Evolutionary conservation across 2,329 filamentous ascomycete genomes (phyloP).

Genomic region (Neonectria sp.): DNA sequence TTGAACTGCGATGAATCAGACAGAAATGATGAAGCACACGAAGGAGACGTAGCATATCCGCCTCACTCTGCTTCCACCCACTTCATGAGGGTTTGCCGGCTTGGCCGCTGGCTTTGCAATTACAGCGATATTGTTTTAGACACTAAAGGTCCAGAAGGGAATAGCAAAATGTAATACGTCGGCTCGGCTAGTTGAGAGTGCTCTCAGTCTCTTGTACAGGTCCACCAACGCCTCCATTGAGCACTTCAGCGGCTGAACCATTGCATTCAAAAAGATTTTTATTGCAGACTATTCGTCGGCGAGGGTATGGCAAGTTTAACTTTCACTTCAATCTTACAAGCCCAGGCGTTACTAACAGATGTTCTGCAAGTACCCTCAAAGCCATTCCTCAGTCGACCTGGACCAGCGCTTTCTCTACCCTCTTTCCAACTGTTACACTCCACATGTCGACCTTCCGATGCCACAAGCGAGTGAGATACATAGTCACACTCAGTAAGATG

Average conservation of each 20-base stretch:
- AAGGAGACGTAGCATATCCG: no score
- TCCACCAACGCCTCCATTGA: not conserved
- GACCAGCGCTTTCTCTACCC: conserved; percentile 48
- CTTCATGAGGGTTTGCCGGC: no score
- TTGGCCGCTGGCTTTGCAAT: no score
- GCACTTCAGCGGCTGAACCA: not conserved
- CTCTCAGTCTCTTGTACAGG: not conserved
- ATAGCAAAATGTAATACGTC: not conserved
- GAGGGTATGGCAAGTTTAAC: not conserved
- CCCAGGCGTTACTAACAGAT: not conserved
- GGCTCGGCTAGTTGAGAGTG: not conserved
- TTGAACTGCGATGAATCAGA: no score
- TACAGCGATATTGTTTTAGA: no score
- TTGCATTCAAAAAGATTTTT: not conserved
- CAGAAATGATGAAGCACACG: no score
- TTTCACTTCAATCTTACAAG: not conserved
- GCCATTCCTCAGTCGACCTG: conserved; percentile 30
- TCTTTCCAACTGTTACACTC: conserved; percentile 56
- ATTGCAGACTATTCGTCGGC: not conserved
- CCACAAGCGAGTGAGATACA: conserved; percentile 56
- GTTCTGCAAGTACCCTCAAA: not conserved
- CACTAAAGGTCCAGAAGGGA: no score
- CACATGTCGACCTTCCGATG: conserved; percentile 54
- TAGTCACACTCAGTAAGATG: conserved; percentile 48
- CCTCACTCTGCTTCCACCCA: no score